Conservation (phyloP, 257 asterid genomes). For the Forsythia viridissima region DNA sequence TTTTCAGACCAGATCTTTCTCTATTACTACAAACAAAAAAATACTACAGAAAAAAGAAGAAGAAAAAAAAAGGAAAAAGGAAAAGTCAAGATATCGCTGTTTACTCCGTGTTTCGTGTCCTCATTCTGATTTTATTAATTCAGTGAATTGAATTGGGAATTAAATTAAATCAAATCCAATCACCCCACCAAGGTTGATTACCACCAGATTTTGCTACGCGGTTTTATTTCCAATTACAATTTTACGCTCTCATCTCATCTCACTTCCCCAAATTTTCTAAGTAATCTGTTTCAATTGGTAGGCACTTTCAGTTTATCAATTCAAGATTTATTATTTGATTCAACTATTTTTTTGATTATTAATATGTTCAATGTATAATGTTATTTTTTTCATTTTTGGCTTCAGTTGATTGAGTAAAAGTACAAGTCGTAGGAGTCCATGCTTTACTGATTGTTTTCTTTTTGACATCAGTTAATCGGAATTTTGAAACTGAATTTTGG, state of each 20-base stretch:
- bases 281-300: background rate
- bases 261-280: background rate
- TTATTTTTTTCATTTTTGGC: background rate
- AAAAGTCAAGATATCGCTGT: slow-evolving; percentile 46
- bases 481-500: slow-evolving; percentile 2
- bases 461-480: background rate
- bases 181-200: slow-evolving; percentile 8
- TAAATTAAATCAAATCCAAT: slow-evolving; percentile 29
- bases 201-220: slow-evolving; percentile 40
- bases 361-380: background rate
- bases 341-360: background rate
- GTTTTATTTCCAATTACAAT: slow-evolving; percentile 8
- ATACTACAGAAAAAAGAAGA: too few relatives aligned
- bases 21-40: background rate
- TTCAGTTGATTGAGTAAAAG: background rate
- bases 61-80: background rate
- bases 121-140: slow-evolving; percentile 30
- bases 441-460: background rate
- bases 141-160: slow-evolving; percentile 26
- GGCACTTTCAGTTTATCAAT: background rate
- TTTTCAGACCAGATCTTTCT: slow-evolving; percentile 20
- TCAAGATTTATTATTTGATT: background rate
- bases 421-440: background rate
- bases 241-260: background rate
- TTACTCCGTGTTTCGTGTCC: slow-evolving; percentile 49